Evolutionary conservation across 768 basidiomycete species (phyloP).

Genomic region (Polyporus arcularius): DNA sequence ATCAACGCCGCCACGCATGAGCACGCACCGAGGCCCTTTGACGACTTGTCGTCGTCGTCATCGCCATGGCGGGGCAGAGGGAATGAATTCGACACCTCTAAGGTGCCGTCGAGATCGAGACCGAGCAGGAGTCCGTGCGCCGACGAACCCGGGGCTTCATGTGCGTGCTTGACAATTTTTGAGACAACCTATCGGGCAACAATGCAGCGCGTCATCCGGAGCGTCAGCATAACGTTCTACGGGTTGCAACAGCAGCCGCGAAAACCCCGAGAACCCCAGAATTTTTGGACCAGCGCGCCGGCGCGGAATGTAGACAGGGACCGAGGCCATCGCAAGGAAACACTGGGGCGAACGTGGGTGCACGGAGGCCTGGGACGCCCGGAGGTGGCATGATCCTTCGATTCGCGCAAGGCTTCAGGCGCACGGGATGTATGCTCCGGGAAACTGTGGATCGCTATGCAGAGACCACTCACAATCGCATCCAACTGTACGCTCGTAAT

Average conservation of each 20-base stretch:
- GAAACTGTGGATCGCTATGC: not conserved
- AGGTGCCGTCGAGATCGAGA: conserved; percentile 86
- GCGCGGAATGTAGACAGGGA: conserved; percentile 5
- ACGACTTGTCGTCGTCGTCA: conserved; percentile 83
- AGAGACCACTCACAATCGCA: conserved; percentile 64
- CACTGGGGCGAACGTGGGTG: conserved; percentile 6
- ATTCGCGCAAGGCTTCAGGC: conserved; percentile 1
- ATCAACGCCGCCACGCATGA: conserved; percentile 3
- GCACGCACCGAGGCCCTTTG: conserved; percentile 69
- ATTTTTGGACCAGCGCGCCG: not conserved
- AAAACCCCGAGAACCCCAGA: conserved; percentile 6
- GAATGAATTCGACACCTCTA: conserved; percentile 92
- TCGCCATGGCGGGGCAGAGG: conserved; percentile 70
- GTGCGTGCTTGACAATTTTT: conserved; percentile 92
- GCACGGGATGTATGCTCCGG: not conserved
- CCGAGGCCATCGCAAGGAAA: not conserved
- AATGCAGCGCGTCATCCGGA: conserved; percentile 1
- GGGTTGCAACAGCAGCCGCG: not conserved
- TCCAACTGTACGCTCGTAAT: conserved; percentile 81
- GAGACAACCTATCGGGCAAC: conserved; percentile 69
- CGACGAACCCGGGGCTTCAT: conserved; percentile 71
- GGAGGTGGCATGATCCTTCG: conserved; percentile 10
- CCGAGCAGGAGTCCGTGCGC: conserved; percentile 88
- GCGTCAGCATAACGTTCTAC: not conserved
- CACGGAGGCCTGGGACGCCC: conserved; percentile 8